Conservation (phyloP, 2,329 filamentous ascomycete species). For the Fusarium fracticaudum region DNA sequence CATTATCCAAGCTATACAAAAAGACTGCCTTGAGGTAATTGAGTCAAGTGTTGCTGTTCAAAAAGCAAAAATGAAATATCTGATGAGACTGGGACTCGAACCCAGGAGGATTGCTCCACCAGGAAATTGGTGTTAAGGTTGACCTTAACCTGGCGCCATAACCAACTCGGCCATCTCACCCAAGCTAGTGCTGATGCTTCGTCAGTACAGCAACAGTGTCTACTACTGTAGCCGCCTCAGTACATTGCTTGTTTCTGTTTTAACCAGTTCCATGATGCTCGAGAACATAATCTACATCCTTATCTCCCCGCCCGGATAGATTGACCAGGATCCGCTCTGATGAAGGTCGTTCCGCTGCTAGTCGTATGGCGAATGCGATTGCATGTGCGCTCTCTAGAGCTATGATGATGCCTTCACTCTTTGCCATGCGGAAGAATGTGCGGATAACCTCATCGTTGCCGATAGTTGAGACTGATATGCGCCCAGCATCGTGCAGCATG, state of each 20-base stretch:
- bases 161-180: constrained; percentile 10
- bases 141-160: constrained; percentile 6
- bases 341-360: neutral
- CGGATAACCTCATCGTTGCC: neutral
- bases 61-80: neutral
- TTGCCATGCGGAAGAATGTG: neutral
- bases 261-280: neutral
- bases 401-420: constrained; percentile 1
- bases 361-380: neutral
- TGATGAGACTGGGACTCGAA: constrained; percentile 8
- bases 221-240: neutral
- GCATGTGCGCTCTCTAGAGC: constrained; percentile 9
- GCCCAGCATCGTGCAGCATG: neutral
- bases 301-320: constrained; percentile 1
- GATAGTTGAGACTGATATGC: neutral
- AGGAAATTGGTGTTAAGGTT: constrained; percentile 4
- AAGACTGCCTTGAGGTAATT: too few relatives aligned
- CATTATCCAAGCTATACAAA: neutral
- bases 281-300: constrained; percentile 8
- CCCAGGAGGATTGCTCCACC: constrained; percentile 8
- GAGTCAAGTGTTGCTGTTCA: accelerated
- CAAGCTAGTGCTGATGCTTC: neutral
- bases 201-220: accelerated
- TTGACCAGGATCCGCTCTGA: neutral
- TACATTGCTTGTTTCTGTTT: neutral